Evolutionary conservation across 768 basidiomycete genomes (phyloP), one percentile per base, ranked within the genome.

Genomic region (Ramaria sp.): DNA sequence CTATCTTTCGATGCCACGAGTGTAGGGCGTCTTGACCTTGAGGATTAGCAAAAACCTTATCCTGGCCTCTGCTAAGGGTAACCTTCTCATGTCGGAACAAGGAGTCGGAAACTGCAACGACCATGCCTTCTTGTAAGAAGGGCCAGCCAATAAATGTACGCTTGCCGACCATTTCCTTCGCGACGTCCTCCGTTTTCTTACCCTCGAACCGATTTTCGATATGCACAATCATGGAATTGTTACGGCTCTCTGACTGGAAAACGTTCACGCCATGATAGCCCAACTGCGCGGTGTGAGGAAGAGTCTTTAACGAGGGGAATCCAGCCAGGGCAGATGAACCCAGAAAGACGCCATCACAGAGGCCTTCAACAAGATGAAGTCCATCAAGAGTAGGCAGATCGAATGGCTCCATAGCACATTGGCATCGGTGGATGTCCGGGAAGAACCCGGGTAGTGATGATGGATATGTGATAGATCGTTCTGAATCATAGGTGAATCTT

Each of bases 391-490:
- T 92, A 0, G 96, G 96, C 8, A 98, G 77, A 61, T 94, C 78
- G 71, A 90, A 99, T 0, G 84, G 71, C 58, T 87, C 83, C 79
- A 82, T 86, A 55, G 69, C 69, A 67, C 90, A 95, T 16, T 78
- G 81, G 61, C 88, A 94, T 34, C 84, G 80, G 59, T 81, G 70
- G 15, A 99, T 69, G 24, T 89, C 77, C 10, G 96, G 94, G 78
- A 99, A 96, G 73, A 97, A 93, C 4, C 91, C 88, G 1, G 93
- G 92, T 1, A 94, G 71, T 2, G 96, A 95, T 0, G 95, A 96
- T 0, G 92, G 88, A 64, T 96, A 99, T 15, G 72, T 64, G 0
- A 74, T 82, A 25, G 85, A 77, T 59, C 81, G 77, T 32, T 64
- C 69, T 0, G 79, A 74, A 59, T 79, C 82, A 68, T 80, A 93